phyloP scores from a whole-genome alignment of 495 filamentous ascomycete genomes.

The Collariella sp. region DNA sequence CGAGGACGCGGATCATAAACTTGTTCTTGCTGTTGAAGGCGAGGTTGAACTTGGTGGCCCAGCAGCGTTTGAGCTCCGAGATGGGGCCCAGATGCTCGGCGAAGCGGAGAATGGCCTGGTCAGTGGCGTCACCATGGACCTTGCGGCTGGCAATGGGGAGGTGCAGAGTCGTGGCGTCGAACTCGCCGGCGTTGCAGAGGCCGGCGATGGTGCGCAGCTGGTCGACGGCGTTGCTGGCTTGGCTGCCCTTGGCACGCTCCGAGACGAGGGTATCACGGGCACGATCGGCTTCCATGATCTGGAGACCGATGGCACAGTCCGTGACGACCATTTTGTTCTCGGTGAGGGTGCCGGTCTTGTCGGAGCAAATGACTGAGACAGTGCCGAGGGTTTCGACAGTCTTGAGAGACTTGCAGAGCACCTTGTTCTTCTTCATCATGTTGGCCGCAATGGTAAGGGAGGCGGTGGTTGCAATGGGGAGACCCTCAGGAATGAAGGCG shows the following conservation, averaged over 20 bases:
- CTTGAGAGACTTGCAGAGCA: constrained; percentile 57
- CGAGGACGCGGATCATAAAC: constrained; percentile 52
- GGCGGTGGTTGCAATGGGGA: constrained; percentile 60
- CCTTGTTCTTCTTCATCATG: constrained; percentile 53
- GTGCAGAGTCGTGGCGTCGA: constrained; percentile 50
- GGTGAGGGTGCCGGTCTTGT: constrained; percentile 63
- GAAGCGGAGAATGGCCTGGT: constrained; percentile 60
- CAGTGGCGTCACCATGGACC: constrained; percentile 65
- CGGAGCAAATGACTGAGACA: constrained; percentile 59
- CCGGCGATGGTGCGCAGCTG: constrained; percentile 44
- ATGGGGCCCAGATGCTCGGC: constrained; percentile 50
- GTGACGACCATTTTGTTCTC: constrained; percentile 56
- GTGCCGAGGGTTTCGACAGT: constrained; percentile 63
- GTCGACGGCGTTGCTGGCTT: constrained; percentile 34
- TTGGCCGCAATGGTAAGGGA: constrained; percentile 49
- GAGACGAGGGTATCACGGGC: constrained; percentile 34
- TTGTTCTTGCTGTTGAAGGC: constrained; percentile 77
- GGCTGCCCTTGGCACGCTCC: constrained; percentile 15
- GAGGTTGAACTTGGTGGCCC: constrained; percentile 53
- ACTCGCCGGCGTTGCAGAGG: constrained; percentile 63
- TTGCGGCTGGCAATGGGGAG: constrained; percentile 46
- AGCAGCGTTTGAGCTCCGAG: constrained; percentile 39
- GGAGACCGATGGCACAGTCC: constrained; percentile 41
- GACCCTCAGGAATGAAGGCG: constrained; percentile 65
- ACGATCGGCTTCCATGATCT: constrained; percentile 31